A percentile compares a stretch with the other conserved stretches of the same genome.
Evolutionary conservation across 331 rosid genomes (phyloP).

Genomic region (Malus hybrid): DNA sequence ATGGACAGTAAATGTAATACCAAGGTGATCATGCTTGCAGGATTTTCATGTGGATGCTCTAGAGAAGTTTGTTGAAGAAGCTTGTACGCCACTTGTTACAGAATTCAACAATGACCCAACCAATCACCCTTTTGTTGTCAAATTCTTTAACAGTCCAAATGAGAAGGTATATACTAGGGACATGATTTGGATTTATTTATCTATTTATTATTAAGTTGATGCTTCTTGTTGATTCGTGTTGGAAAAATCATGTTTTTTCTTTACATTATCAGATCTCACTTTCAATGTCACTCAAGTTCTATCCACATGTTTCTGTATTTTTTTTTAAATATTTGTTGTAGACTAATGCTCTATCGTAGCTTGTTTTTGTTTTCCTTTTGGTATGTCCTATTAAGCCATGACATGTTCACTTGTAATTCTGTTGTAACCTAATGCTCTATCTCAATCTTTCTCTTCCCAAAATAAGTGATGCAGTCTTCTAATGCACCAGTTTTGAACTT

Average conservation of each 20-base stretch:
- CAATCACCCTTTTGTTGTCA: conserved; percentile 59
- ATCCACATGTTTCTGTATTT: background rate
- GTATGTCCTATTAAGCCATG: background rate
- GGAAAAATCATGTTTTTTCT: background rate
- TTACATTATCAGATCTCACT: background rate
- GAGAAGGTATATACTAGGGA: conserved; percentile 45
- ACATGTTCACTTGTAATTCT: background rate
- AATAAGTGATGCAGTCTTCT: background rate
- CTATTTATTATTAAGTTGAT: background rate
- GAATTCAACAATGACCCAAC: conserved; percentile 54
- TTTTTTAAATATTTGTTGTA: background rate
- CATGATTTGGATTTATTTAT: background rate
- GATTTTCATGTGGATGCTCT: conserved; percentile 62
- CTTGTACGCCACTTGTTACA: conserved; percentile 54
- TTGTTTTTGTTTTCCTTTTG: background rate
- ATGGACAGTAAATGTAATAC: background rate
- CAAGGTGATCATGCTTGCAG: conserved; percentile 28
- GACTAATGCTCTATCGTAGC: background rate
- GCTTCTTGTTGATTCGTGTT: background rate
- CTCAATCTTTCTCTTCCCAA: background rate
- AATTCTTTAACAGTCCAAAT: conserved; percentile 48
- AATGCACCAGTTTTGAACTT: conserved; percentile 7
- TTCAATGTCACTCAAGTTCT: background rate
- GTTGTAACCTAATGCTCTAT: background rate
- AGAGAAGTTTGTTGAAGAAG: conserved; percentile 61